A percentile compares a stretch with the other conserved stretches of the same genome.
phyloP scores from a whole-genome alignment of 106 monocot species.

The Allium cepa region DNA sequence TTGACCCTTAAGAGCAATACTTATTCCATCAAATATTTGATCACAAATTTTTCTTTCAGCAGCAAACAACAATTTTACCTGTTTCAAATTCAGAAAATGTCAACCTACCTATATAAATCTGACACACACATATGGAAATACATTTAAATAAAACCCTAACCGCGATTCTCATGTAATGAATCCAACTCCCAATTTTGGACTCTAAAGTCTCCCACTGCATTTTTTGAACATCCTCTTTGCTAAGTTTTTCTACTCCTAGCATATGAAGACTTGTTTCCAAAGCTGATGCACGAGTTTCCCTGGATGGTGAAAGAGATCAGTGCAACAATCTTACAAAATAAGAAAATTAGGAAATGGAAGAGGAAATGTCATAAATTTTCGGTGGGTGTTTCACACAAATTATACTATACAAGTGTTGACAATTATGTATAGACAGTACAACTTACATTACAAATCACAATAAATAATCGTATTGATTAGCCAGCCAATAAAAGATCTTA shows the following conservation, averaged over 20 bases:
- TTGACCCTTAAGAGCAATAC: constrained; percentile 51
- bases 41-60: constrained; percentile 90
- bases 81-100: constrained; percentile 13
- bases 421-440: too few relatives aligned
- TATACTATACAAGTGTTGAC: too few relatives aligned
- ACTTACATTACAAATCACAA: too few relatives aligned
- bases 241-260: constrained; percentile 80
- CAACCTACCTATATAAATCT: too few relatives aligned
- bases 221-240: constrained; percentile 91
- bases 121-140: background rate
- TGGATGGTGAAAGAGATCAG: constrained; percentile 14
- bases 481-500: too few relatives aligned
- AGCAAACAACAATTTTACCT: constrained; percentile 93
- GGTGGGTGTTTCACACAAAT: too few relatives aligned
- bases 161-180: constrained; percentile 94
- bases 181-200: constrained; percentile 94
- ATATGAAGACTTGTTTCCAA: constrained; percentile 69
- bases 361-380: too few relatives aligned
- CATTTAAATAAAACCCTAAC: constrained; percentile 22
- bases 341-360: too few relatives aligned
- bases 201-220: constrained; percentile 90
- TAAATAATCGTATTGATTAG: too few relatives aligned
- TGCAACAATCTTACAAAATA: too few relatives aligned
- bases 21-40: constrained; percentile 72
- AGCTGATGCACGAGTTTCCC: constrained; percentile 64